phyloP scores from a whole-genome alignment of 176 grass and related monocot genomes.

The Phyllostachys edulis region DNA sequence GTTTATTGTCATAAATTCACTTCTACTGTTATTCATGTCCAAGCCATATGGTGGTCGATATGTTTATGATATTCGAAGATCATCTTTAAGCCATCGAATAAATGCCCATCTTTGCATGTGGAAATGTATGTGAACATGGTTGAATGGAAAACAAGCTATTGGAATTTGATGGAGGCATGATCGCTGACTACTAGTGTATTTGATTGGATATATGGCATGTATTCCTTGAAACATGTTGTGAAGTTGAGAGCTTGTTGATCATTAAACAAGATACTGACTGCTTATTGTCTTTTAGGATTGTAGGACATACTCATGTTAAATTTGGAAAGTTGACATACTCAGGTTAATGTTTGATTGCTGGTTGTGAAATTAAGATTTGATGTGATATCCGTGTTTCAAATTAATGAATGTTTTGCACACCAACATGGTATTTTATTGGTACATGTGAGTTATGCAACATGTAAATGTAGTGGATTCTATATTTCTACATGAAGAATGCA shows the following conservation, averaged over 20 bases:
- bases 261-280: not conserved
- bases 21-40: not conserved
- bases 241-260: not conserved
- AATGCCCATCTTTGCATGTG: not conserved
- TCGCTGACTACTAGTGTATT: not conserved
- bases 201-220: constrained; percentile 2
- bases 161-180: not conserved
- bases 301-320: not conserved
- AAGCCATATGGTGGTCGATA: not conserved
- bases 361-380: not conserved
- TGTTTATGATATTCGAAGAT: not conserved
- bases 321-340: not conserved
- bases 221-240: not conserved
- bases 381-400: not conserved
- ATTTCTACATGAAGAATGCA: not conserved
- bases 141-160: constrained; percentile 1
- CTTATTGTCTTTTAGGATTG: not conserved
- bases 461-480: not conserved
- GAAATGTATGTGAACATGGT: constrained; percentile 1
- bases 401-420: not conserved
- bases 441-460: not conserved
- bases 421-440: not conserved
- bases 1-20: not conserved
- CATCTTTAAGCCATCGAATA: not conserved
- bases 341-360: not conserved